A percentile compares a stretch with the other conserved stretches of the same genome.
Conservation (phyloP, 805 yeast species). For the Komagataella kurtzmanii region DNA sequence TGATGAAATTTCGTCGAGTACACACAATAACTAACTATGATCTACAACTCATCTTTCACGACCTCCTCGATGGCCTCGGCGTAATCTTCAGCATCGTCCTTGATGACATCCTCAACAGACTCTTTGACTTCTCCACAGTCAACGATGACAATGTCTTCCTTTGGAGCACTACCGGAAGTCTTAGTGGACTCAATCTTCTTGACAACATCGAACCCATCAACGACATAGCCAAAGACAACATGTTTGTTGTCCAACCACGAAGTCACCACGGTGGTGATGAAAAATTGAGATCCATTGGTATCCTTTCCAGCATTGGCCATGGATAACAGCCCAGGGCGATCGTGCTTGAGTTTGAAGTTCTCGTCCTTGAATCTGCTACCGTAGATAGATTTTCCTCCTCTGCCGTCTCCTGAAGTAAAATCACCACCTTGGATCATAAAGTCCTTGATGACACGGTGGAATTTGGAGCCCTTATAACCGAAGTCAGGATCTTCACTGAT, state of each 20-base stretch:
- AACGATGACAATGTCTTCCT: slow-evolving; percentile 45
- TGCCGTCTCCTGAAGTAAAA: slow-evolving; percentile 55
- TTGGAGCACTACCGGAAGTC: slow-evolving; percentile 68
- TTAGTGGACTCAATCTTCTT: slow-evolving; percentile 58
- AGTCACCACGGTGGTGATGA: slow-evolving; percentile 84
- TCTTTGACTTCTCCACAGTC: slow-evolving; percentile 54
- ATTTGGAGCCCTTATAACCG: slow-evolving; percentile 47
- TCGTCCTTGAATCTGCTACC: slow-evolving; percentile 59
- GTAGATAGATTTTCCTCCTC: slow-evolving; percentile 65
- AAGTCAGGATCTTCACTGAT: slow-evolving; percentile 60
- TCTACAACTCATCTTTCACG: slow-evolving; percentile 22
- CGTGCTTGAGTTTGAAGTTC: slow-evolving; percentile 54
- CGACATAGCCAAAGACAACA: slow-evolving; percentile 92
- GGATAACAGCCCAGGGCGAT: slow-evolving; percentile 53
- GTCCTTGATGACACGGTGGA: slow-evolving; percentile 61
- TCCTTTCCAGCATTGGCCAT: slow-evolving; percentile 74
- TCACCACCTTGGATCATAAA: slow-evolving; percentile 81
- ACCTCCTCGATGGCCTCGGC: slow-evolving; percentile 5
- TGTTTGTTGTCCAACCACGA: slow-evolving; percentile 90
- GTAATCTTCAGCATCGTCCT: slow-evolving; percentile 12
- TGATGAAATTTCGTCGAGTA: background rate
- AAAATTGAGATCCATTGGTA: slow-evolving; percentile 90
- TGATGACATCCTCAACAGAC: slow-evolving; percentile 9
- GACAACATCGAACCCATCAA: slow-evolving; percentile 79
- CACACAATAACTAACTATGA: background rate